A percentile compares a stretch with the other conserved stretches of the same genome.
Conservation (phyloP, 202 grass and related monocot species). For the Bolboschoenoplectus hybrid region DNA sequence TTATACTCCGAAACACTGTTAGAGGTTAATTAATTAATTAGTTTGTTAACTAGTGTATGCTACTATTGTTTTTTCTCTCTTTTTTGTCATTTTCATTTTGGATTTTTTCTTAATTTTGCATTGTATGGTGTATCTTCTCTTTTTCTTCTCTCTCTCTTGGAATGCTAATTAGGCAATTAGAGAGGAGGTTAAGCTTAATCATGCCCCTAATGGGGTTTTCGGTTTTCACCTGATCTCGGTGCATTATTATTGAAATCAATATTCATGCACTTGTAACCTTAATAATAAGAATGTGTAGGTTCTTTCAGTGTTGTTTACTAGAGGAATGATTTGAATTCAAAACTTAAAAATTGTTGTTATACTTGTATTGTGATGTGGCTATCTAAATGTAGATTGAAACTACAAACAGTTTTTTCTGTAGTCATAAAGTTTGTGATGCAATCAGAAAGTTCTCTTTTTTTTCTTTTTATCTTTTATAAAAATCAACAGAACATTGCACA, state of each 20-base stretch:
- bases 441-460: background rate
- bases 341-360: background rate
- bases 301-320: background rate
- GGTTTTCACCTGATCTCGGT: constrained; percentile 15
- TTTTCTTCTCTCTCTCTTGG: background rate
- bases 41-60: constrained; percentile 20
- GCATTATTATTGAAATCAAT: constrained; percentile 22
- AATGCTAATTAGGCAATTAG: constrained; percentile 25
- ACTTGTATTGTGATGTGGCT: background rate
- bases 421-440: background rate
- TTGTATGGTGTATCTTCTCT: constrained; percentile 19
- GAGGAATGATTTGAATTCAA: background rate
- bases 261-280: constrained; percentile 35
- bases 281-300: constrained; percentile 25
- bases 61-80: background rate
- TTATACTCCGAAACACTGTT: background rate
- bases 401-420: background rate
- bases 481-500: background rate
- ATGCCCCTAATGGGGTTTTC: constrained; percentile 27
- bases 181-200: constrained; percentile 15
- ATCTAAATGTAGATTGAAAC: constrained; percentile 1
- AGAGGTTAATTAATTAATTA: background rate
- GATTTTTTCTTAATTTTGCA: constrained; percentile 17
- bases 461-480: background rate
- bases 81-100: background rate